A percentile compares a stretch with the other conserved stretches of the same genome.
These are phyloP conservation scores for Pythium dissimile DNA, from an alignment of 352 stramenopile genomes.

Conservation along the genomic window DNA sequence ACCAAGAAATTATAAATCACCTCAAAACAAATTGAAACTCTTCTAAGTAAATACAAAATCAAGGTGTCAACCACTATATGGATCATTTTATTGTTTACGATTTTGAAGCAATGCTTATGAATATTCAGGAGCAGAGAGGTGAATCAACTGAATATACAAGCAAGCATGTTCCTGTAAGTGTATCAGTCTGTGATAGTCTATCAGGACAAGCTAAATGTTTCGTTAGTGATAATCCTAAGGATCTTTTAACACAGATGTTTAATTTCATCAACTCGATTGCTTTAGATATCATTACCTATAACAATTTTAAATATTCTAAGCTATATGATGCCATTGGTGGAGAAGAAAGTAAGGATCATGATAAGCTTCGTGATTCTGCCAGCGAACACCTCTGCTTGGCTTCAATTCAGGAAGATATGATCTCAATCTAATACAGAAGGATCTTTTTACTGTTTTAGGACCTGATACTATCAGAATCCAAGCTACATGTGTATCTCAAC, in stretches of 20 bases:
- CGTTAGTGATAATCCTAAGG: not conserved
- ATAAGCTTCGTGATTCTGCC: not conserved
- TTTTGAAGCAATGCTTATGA: slow-evolving; percentile 7
- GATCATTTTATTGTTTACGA: slow-evolving; percentile 19
- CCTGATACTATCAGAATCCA: slow-evolving; percentile 21
- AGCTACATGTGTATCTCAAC: slow-evolving; percentile 33
- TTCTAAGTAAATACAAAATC: slow-evolving; percentile 17
- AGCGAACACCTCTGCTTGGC: slow-evolving; percentile 13
- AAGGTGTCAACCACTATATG: slow-evolving; percentile 20
- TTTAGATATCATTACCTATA: slow-evolving; percentile 1
- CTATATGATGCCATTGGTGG: slow-evolving; percentile 1
- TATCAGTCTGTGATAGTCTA: slow-evolving; percentile 10
- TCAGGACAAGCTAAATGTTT: slow-evolving; percentile 1
- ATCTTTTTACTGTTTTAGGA: slow-evolving; percentile 21
- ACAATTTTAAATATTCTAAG: slow-evolving; percentile 2
- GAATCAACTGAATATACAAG: slow-evolving; percentile 1
- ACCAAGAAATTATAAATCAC: slow-evolving; percentile 14
- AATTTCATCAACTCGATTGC: not conserved
- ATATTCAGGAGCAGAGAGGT: not conserved
- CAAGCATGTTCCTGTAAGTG: not conserved
- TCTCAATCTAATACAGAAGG: slow-evolving; percentile 33
- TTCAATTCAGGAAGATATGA: slow-evolving; percentile 30
- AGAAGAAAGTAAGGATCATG: not conserved
- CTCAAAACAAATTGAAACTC: slow-evolving; percentile 7
- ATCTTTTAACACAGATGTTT: slow-evolving; percentile 8